These are phyloP conservation scores for Manihot esculenta DNA, from an alignment of 441 rosid genomes.

Conservation along the genomic window DNA sequence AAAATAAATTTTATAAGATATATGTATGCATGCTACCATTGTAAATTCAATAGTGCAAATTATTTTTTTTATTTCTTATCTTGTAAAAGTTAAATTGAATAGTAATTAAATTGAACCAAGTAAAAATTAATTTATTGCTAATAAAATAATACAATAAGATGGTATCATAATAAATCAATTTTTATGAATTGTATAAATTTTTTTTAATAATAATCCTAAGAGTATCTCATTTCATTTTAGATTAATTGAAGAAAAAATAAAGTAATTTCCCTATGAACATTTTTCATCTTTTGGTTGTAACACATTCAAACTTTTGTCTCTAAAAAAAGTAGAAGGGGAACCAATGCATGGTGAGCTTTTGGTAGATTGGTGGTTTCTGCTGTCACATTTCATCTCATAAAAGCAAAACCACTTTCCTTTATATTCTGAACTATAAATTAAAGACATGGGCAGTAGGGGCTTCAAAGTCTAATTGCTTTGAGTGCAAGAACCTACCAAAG, in stretches of 20 bases:
- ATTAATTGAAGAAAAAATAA: too few species aligned
- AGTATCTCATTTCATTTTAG: too few species aligned
- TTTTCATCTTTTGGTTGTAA: too few species aligned
- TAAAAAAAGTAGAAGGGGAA: slow-evolving; percentile 29
- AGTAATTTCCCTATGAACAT: not conserved
- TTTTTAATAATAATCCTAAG: too few species aligned
- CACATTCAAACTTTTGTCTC: too few species aligned
- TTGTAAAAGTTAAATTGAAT: not conserved
- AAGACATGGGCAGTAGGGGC: too few species aligned
- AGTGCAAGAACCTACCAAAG: slow-evolving; percentile 73
- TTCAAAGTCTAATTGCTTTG: slow-evolving; percentile 70
- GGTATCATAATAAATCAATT: not conserved
- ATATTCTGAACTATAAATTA: slow-evolving; percentile 36
- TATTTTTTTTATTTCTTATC: not conserved
- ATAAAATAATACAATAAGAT: not conserved
- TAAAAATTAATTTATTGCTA: not conserved
- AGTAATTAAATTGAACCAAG: not conserved
- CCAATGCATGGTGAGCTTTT: slow-evolving; percentile 38
- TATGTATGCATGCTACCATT: not conserved
- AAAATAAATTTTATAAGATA: too few species aligned
- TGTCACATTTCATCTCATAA: slow-evolving; percentile 33
- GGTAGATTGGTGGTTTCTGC: slow-evolving; percentile 46
- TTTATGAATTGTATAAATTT: not conserved
- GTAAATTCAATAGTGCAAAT: not conserved
- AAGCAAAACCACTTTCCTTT: slow-evolving; percentile 44